These are phyloP conservation scores for Neopestalotiopsis sp. DNA, from an alignment of 2,329 filamentous ascomycete species.

Conservation along the genomic window DNA sequence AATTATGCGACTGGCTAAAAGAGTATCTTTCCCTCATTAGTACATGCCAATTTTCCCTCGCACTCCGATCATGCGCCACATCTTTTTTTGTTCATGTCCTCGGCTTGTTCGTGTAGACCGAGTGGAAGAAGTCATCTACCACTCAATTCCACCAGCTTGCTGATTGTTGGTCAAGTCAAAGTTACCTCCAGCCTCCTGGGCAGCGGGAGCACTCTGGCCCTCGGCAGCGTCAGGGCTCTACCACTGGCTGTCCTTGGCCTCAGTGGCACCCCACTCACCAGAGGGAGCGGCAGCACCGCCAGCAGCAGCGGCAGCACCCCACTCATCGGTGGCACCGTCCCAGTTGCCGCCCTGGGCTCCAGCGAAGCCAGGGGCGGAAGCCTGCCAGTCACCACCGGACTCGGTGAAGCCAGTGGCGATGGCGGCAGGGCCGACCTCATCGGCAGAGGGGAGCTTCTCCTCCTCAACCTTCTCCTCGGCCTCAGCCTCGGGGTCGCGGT, in stretches of 20 bases:
- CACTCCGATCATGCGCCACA: conserved; percentile 34
- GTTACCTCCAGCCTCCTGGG: conserved; percentile 3
- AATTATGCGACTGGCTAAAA: conserved; percentile 41
- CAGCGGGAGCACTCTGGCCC: background rate
- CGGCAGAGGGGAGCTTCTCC: conserved; percentile 86
- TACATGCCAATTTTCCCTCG: conserved; percentile 68
- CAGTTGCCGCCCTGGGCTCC: conserved; percentile 63
- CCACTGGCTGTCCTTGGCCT: conserved; percentile 46
- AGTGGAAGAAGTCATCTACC: conserved; percentile 15
- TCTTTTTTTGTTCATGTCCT: conserved; percentile 28
- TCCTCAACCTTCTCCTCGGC: conserved; percentile 96
- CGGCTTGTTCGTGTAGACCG: conserved; percentile 25
- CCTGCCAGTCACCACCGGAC: conserved; percentile 81
- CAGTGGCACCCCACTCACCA: conserved; percentile 71
- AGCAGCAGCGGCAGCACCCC: conserved; percentile 61
- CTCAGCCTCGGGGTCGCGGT: conserved; percentile 99
- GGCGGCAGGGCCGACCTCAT: conserved; percentile 81
- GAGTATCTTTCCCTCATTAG: conserved; percentile 99
- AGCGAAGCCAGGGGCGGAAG: conserved; percentile 73
- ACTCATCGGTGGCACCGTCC: conserved; percentile 64
- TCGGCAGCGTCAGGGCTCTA: conserved; percentile 25
- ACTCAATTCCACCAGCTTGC: background rate
- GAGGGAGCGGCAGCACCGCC: conserved; percentile 63
- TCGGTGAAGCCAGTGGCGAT: conserved; percentile 78
- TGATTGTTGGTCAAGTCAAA: conserved; percentile 17